Percentiles rank a stretch among this genome's conserved stretches.
phyloP scores from a whole-genome alignment of 495 filamentous ascomycete genomes.

The Aspergillus olivimuriae region DNA sequence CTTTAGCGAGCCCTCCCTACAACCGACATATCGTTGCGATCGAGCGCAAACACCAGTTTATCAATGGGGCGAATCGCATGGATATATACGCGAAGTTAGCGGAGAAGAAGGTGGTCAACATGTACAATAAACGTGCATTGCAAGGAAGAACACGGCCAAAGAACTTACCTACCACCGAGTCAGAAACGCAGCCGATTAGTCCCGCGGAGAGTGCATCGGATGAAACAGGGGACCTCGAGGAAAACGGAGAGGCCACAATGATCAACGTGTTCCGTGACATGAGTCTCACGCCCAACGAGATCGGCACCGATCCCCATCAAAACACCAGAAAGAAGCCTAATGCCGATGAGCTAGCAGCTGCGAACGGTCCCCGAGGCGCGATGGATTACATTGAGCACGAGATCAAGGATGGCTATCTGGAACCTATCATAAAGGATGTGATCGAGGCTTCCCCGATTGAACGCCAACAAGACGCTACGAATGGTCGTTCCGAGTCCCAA shows the following conservation, averaged over 20 bases:
- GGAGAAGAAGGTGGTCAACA: slow-evolving; percentile 46
- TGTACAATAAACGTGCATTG: slow-evolving; percentile 70
- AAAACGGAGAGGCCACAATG: slow-evolving; percentile 23
- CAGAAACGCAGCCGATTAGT: slow-evolving; percentile 16
- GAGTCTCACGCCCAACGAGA: slow-evolving; percentile 28
- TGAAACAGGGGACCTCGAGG: slow-evolving; percentile 27
- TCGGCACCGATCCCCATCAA: slow-evolving; percentile 12
- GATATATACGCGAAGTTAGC: slow-evolving; percentile 70
- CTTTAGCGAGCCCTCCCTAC: slow-evolving; percentile 77
- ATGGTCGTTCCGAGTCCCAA: slow-evolving; percentile 7
- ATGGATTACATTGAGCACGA: slow-evolving; percentile 51
- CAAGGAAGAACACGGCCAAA: slow-evolving; percentile 33
- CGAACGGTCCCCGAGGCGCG: slow-evolving; percentile 24
- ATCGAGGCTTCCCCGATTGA: slow-evolving; percentile 17
- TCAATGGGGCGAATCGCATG: slow-evolving; percentile 73
- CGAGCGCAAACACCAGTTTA: slow-evolving; percentile 79
- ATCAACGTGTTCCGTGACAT: slow-evolving; percentile 36
- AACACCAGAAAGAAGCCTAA: slow-evolving; percentile 29
- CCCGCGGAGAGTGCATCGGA: slow-evolving; percentile 11
- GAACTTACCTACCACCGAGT: slow-evolving; percentile 6
- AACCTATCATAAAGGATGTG: slow-evolving; percentile 72
- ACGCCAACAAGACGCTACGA: slow-evolving; percentile 4
- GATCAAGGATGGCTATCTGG: slow-evolving; percentile 62
- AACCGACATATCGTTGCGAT: slow-evolving; percentile 84
- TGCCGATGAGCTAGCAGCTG: slow-evolving; percentile 7